Percentiles rank a stretch among this genome's conserved stretches.
phyloP scores from a whole-genome alignment of 345 rosid species.

The Clausena lansium region DNA sequence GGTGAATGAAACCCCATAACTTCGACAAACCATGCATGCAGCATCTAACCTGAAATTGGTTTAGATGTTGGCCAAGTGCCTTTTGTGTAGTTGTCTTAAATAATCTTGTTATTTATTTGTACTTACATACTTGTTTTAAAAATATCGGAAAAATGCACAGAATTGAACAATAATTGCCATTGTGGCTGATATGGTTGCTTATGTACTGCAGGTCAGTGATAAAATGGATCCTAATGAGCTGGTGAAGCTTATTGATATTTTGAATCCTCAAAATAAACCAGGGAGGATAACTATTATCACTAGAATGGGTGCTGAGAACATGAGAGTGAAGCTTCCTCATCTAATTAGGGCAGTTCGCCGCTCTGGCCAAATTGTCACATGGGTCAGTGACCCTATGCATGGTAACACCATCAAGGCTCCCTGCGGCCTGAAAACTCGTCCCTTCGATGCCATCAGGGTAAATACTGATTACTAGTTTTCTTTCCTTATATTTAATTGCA shows the following conservation, averaged over 20 bases:
- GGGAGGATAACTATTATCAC: slow-evolving; percentile 84
- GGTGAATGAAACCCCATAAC: neutral
- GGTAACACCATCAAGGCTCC: slow-evolving; percentile 98
- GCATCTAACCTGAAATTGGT: neutral
- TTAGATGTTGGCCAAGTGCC: neutral
- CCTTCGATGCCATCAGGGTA: slow-evolving; percentile 86
- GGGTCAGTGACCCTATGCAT: slow-evolving; percentile 98
- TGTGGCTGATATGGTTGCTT: slow-evolving; percentile 9
- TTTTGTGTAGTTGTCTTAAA: neutral
- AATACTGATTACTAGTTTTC: slow-evolving; percentile 10
- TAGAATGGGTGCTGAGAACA: slow-evolving; percentile 96
- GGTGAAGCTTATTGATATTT: slow-evolving; percentile 78
- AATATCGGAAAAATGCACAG: neutral
- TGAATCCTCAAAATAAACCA: slow-evolving; percentile 82
- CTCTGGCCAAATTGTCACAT: slow-evolving; percentile 83
- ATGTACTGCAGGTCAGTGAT: slow-evolving; percentile 67
- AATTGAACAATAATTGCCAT: neutral
- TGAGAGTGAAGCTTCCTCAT: slow-evolving; percentile 94
- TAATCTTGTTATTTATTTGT: neutral
- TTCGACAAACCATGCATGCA: neutral
- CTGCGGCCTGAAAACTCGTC: slow-evolving; percentile 93
- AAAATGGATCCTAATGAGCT: slow-evolving; percentile 91
- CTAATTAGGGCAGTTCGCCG: slow-evolving; percentile 73
- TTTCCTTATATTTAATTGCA: neutral
- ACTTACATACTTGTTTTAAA: neutral